Conservation (phyloP, 108 stramenopile species). For the Nannochloropsis salina region DNA sequence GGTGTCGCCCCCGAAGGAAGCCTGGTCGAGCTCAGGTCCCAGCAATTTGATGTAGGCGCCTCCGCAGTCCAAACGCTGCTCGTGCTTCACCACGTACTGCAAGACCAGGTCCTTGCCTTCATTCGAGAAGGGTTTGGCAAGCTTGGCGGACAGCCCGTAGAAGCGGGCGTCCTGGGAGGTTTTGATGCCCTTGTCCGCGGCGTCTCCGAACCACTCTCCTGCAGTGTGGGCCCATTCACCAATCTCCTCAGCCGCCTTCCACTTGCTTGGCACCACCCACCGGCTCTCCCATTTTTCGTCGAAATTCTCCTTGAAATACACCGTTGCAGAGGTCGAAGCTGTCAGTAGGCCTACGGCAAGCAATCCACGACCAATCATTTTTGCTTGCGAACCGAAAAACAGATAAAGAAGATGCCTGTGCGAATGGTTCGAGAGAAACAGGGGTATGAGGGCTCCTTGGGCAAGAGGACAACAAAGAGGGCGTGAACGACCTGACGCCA, state of each 20-base stretch:
- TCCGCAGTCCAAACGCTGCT: slow-evolving; percentile 93
- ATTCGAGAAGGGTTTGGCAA: slow-evolving; percentile 72
- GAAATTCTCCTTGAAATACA: slow-evolving; percentile 56
- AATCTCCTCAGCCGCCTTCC: slow-evolving; percentile 83
- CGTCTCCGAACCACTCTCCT: slow-evolving; percentile 73
- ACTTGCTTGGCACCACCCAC: slow-evolving; percentile 79
- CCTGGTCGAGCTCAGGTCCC: slow-evolving; percentile 51
- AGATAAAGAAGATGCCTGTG: too few species aligned
- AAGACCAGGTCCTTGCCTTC: slow-evolving; percentile 85
- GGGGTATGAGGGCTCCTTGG: too few species aligned
- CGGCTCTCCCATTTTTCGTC: slow-evolving; percentile 58
- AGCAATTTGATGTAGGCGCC: slow-evolving; percentile 95
- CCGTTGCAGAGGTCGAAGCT: slow-evolving; percentile 30
- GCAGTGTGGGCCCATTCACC: slow-evolving; percentile 89
- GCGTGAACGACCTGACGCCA: too few species aligned
- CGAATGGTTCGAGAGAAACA: too few species aligned
- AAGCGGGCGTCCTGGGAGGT: slow-evolving; percentile 64
- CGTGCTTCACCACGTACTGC: slow-evolving; percentile 93
- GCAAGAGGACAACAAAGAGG: too few species aligned
- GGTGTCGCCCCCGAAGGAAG: slow-evolving; percentile 90
- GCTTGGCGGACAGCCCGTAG: slow-evolving; percentile 82
- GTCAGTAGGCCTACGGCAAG: not conserved
- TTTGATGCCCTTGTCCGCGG: slow-evolving; percentile 86
- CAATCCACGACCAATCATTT: not conserved
- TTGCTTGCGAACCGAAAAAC: not conserved